Percentiles rank a stretch among this genome's conserved stretches.
Evolutionary conservation across 768 basidiomycete genomes (phyloP).

Genomic region (Suillus spraguei): DNA sequence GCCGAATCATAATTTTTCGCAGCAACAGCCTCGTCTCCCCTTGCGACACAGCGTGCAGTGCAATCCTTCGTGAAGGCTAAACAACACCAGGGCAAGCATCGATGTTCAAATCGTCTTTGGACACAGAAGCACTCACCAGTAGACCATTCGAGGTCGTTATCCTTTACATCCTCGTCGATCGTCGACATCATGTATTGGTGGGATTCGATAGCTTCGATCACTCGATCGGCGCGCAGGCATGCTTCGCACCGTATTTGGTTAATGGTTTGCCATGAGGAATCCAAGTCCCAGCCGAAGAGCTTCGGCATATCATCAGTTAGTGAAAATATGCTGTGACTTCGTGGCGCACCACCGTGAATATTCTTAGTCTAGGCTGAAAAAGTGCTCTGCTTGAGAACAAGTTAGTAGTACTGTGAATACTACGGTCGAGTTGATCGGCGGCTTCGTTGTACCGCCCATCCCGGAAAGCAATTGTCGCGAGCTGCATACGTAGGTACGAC

Average conservation of each 20-base stretch:
- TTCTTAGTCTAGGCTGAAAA: neutral
- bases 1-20: neutral
- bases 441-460: neutral
- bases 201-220: neutral
- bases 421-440: neutral
- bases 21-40: neutral
- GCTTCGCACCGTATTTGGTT: neutral
- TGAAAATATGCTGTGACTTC: neutral
- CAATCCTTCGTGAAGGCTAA: neutral
- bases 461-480: neutral
- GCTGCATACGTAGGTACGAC: slow-evolving; percentile 1
- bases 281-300: slow-evolving; percentile 1
- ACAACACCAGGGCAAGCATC: neutral
- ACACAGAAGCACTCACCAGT: neutral
- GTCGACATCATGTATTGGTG: neutral
- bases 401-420: neutral
- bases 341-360: slow-evolving; percentile 2
- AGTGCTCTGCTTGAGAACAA: neutral
- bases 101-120: neutral
- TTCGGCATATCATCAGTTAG: neutral
- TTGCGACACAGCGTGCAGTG: neutral
- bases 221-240: neutral
- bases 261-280: neutral
- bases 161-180: neutral
- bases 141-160: neutral